A percentile compares a stretch with the other conserved stretches of the same genome.
Evolutionary conservation across 1,139 yeast species (phyloP).

Genomic region (Chernovozyma sophiae-reginae): DNA sequence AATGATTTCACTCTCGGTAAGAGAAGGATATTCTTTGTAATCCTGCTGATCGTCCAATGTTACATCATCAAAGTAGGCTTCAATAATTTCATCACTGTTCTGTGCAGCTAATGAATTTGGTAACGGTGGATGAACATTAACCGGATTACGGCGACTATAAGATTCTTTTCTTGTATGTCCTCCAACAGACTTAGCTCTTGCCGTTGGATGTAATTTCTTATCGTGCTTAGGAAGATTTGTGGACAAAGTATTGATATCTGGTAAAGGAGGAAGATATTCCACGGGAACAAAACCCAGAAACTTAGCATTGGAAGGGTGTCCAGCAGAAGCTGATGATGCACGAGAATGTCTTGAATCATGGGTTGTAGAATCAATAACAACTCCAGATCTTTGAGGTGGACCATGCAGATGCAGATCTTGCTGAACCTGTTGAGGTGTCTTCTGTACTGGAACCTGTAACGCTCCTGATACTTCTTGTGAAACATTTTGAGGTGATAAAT

Average conservation of each 20-base stretch:
- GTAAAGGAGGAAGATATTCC: slow-evolving; percentile 48
- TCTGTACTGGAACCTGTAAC: background rate
- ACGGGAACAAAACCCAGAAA: slow-evolving; percentile 44
- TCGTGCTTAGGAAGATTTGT: background rate
- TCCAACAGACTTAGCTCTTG: slow-evolving; percentile 86
- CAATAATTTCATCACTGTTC: slow-evolving; percentile 43
- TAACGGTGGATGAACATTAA: slow-evolving; percentile 39
- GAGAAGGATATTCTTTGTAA: slow-evolving; percentile 32
- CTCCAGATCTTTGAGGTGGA: slow-evolving; percentile 1
- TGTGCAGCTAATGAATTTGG: slow-evolving; percentile 45
- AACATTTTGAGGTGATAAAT: slow-evolving; percentile 14
- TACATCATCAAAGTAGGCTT: slow-evolving; percentile 65
- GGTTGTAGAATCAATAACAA: background rate
- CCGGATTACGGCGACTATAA: slow-evolving; percentile 16
- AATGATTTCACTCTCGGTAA: slow-evolving; percentile 62
- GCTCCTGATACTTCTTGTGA: slow-evolving; percentile 11
- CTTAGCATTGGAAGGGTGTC: slow-evolving; percentile 17
- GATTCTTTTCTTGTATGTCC: slow-evolving; percentile 67
- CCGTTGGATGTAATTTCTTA: slow-evolving; percentile 59
- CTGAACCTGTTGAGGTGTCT: background rate
- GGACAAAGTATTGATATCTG: slow-evolving; percentile 25
- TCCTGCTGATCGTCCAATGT: slow-evolving; percentile 44
- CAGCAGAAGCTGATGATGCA: slow-evolving; percentile 30
- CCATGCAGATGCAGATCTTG: no score
- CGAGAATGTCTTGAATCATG: slow-evolving; percentile 15